These are phyloP conservation scores for Handroanthus guayacan DNA, from an alignment of 257 asterid genomes.

Conservation along the genomic window DNA sequence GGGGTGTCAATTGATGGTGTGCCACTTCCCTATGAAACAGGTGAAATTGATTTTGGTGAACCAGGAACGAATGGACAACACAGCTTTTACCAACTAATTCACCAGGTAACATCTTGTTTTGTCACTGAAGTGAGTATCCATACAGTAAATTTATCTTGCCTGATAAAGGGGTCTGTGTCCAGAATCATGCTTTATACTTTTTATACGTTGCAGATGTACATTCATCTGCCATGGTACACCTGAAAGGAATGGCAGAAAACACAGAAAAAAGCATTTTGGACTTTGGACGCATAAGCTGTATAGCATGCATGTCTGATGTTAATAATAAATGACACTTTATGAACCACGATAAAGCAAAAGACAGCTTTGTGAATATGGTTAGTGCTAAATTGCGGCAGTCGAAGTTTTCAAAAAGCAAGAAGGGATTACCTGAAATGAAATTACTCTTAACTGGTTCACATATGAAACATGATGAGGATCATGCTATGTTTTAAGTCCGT, in stretches of 20 bases:
- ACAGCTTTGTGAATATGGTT: background rate
- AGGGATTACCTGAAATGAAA: conserved; percentile 16
- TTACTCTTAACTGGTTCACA: conserved; percentile 4
- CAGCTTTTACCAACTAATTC: conserved; percentile 99
- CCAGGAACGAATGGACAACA: conserved; percentile 99
- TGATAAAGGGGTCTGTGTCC: conserved; percentile 12
- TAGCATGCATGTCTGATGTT: conserved; percentile 21
- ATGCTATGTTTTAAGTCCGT: background rate
- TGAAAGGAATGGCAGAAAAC: background rate
- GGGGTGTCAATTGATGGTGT: conserved; percentile 96
- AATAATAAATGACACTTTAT: conserved; percentile 3
- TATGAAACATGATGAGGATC: background rate
- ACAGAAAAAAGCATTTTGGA: conserved; percentile 2
- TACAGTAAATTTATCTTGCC: conserved; percentile 14
- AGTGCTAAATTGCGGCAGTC: background rate
- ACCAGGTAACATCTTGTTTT: conserved; percentile 69
- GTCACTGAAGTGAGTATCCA: conserved; percentile 13
- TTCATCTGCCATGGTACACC: conserved; percentile 19
- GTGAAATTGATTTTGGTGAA: conserved; percentile 99
- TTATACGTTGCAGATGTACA: conserved; percentile 18
- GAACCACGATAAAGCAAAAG: conserved; percentile 18
- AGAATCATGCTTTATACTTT: conserved; percentile 21
- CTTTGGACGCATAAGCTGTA: conserved; percentile 4
- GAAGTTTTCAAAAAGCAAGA: background rate
- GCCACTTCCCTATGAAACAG: conserved; percentile 91